These are phyloP conservation scores for Ascochyta lentis DNA, from an alignment of 2,329 filamentous ascomycete species.

Conservation along the genomic window DNA sequence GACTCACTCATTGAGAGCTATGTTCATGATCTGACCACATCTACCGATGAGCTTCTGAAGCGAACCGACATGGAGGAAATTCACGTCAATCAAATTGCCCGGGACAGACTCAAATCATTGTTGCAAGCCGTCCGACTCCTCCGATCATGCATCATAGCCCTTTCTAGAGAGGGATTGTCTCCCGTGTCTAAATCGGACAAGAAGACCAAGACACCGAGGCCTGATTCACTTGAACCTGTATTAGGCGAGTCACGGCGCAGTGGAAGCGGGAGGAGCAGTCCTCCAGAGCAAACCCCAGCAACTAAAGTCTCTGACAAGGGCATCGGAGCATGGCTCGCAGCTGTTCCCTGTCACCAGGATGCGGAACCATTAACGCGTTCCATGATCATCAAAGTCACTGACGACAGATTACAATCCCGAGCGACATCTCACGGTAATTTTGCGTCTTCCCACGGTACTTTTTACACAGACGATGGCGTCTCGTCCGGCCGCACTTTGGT, in stretches of 20 bases:
- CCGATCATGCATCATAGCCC: conserved; percentile 33
- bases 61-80: conserved; percentile 36
- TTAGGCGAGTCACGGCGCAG: conserved; percentile 33
- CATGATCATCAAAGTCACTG: conserved; percentile 21
- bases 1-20: conserved; percentile 28
- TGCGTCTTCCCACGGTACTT: conserved; percentile 34
- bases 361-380: conserved; percentile 27
- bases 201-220: conserved; percentile 28
- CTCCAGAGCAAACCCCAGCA: conserved; percentile 18
- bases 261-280: conserved; percentile 19
- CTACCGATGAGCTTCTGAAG: conserved; percentile 31
- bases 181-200: conserved; percentile 12
- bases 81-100: conserved; percentile 32
- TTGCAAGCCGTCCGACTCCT: conserved; percentile 33
- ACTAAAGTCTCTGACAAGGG: conserved; percentile 22
- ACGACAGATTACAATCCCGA: conserved; percentile 19
- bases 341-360: conserved; percentile 33
- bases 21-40: conserved; percentile 24
- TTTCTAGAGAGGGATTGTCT: conserved; percentile 20
- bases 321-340: conserved; percentile 41
- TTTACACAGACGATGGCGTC: conserved; percentile 39
- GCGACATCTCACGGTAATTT: conserved; percentile 18
- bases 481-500: conserved; percentile 30
- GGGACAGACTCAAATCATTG: conserved; percentile 32
- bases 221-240: conserved; percentile 32